Conservation (phyloP, 208 protist species). For the Acanthamoeba castellanii region DNA sequence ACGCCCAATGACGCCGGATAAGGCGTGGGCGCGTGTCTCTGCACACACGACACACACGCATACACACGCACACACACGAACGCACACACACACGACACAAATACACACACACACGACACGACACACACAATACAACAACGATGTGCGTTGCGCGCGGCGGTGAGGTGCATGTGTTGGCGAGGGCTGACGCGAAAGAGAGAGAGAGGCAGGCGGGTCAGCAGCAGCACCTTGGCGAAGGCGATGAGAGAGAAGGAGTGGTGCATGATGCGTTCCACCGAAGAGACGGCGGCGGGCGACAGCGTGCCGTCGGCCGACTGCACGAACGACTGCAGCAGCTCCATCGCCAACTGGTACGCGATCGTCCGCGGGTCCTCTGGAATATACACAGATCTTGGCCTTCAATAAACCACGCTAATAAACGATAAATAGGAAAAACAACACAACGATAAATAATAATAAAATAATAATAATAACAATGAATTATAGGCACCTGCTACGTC, state of each 20-base stretch:
- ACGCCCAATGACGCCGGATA: constrained; percentile 22
- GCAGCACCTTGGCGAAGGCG: constrained; percentile 44
- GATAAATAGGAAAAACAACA: not conserved
- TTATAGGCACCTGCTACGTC: not conserved
- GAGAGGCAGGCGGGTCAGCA: too few relatives aligned
- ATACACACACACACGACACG: not conserved
- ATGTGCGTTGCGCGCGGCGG: too few relatives aligned
- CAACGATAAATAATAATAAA: too few relatives aligned
- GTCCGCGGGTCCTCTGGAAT: constrained; percentile 28
- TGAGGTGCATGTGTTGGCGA: too few relatives aligned
- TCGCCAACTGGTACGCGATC: constrained; percentile 28
- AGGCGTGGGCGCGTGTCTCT: constrained; percentile 33
- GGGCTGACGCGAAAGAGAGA: too few relatives aligned
- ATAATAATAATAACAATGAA: not conserved
- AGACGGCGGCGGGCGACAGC: constrained; percentile 5
- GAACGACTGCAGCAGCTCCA: constrained; percentile 52
- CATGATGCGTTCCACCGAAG: constrained; percentile 47
- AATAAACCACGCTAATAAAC: not conserved
- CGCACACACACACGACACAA: not conserved
- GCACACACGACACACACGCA: not conserved
- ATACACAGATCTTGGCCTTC: not conserved
- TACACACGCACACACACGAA: too few relatives aligned
- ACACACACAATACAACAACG: not conserved
- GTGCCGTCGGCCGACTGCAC: constrained; percentile 22
- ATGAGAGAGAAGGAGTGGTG: constrained; percentile 43